Base-by-base conservation (phyloP, 164 flowering plant species). In the Magnolia kwangsiensis region DNA sequence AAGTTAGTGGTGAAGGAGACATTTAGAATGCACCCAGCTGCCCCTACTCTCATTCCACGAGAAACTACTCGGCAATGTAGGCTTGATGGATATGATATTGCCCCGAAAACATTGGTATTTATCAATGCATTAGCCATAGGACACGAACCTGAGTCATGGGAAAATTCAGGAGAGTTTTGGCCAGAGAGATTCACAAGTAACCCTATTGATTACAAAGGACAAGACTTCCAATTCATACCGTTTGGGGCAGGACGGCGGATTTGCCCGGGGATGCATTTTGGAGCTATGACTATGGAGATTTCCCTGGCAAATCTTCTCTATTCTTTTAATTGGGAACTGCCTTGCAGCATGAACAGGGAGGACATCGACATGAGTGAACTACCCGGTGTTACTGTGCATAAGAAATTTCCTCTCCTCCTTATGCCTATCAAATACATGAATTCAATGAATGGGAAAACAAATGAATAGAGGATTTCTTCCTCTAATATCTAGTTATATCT, bases 291-390 rank as follows among this genome's bases (percentile, higher is more conserved):
- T 16, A 51, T 69, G 14, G 87, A 85, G 74, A 80, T 85, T 10
- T 77, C 72, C 0, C 63, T 83, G 1, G 87, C 90, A n/a, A 90
- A 87, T 76, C 81, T 90, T 8, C 51, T 88, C 50, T 75, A 81
- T 63, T 7, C 67, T 50, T 89, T 90, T 66, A 80, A 87, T 50
- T 88, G 90, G 89, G 75, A 80, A 58, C 24, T 88, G 72, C 90
- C 88, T 3, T 24, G 78, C 58, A 90, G 91, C 37, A 59, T 76
- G 86, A 78, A 77, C 19, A 73, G 27, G 49, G 83, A 76, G 24
- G 84, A 84, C 63, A 27, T 88, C 16, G 83, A 81, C 64, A 82
- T 88, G 89, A 79, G 75, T 2, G 90, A 90, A 75, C 73, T 24
- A 7, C 7, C 21, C 37, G 85, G 87, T 1, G 72, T 87, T 14